phyloP scores from a whole-genome alignment of 495 filamentous ascomycete genomes.

The Sporormia fimetaria region DNA sequence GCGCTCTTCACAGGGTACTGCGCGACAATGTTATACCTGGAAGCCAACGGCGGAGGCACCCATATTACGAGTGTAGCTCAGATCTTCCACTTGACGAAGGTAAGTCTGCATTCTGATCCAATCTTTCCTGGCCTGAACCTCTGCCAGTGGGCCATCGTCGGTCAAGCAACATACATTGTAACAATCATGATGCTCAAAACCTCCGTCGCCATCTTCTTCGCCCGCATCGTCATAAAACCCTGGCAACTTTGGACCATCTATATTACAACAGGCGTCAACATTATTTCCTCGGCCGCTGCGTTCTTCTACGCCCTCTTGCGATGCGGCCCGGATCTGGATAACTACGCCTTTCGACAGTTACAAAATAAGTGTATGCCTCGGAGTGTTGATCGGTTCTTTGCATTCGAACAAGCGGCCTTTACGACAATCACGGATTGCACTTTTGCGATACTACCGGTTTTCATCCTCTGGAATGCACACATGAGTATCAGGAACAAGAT shows the following conservation, averaged over 20 bases:
- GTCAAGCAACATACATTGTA: slow-evolving; percentile 22
- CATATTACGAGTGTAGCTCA: slow-evolving; percentile 11
- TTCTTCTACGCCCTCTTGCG: slow-evolving; percentile 29
- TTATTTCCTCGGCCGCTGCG: slow-evolving; percentile 16
- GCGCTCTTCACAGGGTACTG: slow-evolving; percentile 20
- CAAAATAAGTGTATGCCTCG: slow-evolving; percentile 19
- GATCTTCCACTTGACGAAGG: slow-evolving; percentile 12
- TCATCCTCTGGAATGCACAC: slow-evolving; percentile 25
- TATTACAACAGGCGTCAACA: slow-evolving; percentile 17
- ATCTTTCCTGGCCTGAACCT: slow-evolving; percentile 1
- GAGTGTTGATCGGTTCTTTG: slow-evolving; percentile 13
- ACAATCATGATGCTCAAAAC: slow-evolving; percentile 29
- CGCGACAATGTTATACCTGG: slow-evolving; percentile 8
- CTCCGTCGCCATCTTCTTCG: slow-evolving; percentile 31
- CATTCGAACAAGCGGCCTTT: slow-evolving; percentile 25
- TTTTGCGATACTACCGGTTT: slow-evolving; percentile 27
- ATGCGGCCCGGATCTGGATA: slow-evolving; percentile 23
- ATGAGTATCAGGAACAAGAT: slow-evolving; percentile 28
- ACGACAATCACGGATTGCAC: slow-evolving; percentile 27
- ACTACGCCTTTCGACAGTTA: slow-evolving; percentile 21
- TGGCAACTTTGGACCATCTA: slow-evolving; percentile 27
- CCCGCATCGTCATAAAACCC: slow-evolving; percentile 25
- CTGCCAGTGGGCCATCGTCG: slow-evolving; percentile 23
- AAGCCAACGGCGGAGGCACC: slow-evolving; percentile 20
- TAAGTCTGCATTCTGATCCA: not conserved